These are phyloP conservation scores for Rhododendron henanense DNA, from an alignment of 148 eudicot species.

Conservation along the genomic window DNA sequence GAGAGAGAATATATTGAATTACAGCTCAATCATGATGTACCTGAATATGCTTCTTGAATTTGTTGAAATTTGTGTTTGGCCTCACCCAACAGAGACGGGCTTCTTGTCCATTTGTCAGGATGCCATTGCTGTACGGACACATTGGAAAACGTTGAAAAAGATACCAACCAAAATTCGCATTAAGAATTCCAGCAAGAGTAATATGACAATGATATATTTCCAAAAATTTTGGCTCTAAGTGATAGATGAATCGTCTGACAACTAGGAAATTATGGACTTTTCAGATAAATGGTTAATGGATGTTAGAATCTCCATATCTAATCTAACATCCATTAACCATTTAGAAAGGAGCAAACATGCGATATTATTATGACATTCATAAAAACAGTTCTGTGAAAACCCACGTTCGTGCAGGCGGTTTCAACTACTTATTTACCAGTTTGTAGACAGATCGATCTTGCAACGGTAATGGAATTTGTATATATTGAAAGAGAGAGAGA, in stretches of 20 bases:
- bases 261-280: too few species aligned
- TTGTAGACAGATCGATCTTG: too few species aligned
- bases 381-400: too few species aligned
- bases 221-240: neutral
- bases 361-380: too few species aligned
- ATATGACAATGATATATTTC: neutral
- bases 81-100: constrained; percentile 47
- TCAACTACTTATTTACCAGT: too few species aligned
- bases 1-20: neutral
- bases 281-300: too few species aligned
- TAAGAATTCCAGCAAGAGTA: neutral
- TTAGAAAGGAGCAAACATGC: too few species aligned
- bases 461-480: too few species aligned
- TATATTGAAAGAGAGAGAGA: neutral
- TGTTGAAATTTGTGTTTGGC: constrained; percentile 81
- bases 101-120: constrained; percentile 70
- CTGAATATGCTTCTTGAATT: constrained; percentile 92
- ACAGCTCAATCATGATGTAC: constrained; percentile 19
- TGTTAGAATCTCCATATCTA: too few species aligned
- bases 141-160: neutral
- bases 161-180: neutral
- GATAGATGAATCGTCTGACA: neutral
- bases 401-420: too few species aligned
- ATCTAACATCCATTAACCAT: too few species aligned
- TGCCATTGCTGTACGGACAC: constrained; percentile 73